Percentiles rank a stretch among this genome's conserved stretches.
Conservation (phyloP, 2,329 filamentous ascomycete species). For the Fusarium sp. region DNA sequence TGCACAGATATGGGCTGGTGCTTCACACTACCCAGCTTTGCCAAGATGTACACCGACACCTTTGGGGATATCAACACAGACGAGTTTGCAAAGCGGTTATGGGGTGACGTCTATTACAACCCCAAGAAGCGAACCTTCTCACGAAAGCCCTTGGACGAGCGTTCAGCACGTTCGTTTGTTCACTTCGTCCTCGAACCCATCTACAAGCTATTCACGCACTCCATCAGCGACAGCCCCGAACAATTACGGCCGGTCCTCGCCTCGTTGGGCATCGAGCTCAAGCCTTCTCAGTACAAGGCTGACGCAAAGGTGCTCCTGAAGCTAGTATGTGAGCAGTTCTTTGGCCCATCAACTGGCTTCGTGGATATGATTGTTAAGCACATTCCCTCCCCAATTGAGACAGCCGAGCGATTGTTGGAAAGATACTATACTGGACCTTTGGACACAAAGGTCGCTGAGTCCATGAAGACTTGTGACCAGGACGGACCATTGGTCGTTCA, state of each 20-base stretch:
- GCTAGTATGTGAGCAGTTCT: constrained; percentile 94
- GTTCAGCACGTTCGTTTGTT: constrained; percentile 88
- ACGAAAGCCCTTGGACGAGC: constrained; percentile 85
- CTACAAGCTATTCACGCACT: constrained; percentile 97
- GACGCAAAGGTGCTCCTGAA: constrained; percentile 92
- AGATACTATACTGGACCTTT: constrained; percentile 93
- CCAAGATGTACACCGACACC: constrained; percentile 94
- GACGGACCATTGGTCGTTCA: constrained; percentile 94
- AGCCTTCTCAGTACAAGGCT: constrained; percentile 91
- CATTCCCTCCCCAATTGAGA: constrained; percentile 87
- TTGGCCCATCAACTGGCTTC: constrained; percentile 89
- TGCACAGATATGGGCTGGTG: constrained; percentile 97
- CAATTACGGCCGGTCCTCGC: constrained; percentile 85
- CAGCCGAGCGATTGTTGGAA: constrained; percentile 82
- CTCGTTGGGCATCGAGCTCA: constrained; percentile 85
- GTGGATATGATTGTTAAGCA: constrained; percentile 96
- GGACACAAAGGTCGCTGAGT: constrained; percentile 83
- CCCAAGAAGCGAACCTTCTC: constrained; percentile 92
- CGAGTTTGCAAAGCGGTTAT: constrained; percentile 88
- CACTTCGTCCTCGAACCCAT: constrained; percentile 96
- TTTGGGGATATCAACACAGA: constrained; percentile 85
- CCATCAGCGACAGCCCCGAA: constrained; percentile 89
- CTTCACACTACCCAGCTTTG: constrained; percentile 94
- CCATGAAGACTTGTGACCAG: constrained; percentile 87
- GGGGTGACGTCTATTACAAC: constrained; percentile 98